phyloP scores from a whole-genome alignment of 305 asterid genomes.

The Lippia alba region DNA sequence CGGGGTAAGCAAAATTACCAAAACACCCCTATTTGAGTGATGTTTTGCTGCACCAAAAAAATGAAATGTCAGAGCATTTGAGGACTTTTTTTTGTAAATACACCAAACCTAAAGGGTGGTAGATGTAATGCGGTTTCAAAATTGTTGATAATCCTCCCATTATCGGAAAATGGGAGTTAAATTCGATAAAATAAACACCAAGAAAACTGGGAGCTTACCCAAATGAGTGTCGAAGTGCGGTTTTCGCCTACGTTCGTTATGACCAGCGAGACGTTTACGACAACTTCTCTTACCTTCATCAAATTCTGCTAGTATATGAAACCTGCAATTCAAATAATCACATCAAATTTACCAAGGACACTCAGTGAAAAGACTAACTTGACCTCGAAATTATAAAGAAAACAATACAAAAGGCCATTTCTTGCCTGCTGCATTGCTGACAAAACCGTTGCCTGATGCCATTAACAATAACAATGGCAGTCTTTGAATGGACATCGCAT shows the following conservation, averaged over 20 bases:
- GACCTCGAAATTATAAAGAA: neutral
- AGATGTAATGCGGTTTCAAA: too few relatives aligned
- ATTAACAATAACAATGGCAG: slow-evolving; percentile 62
- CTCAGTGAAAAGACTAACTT: neutral
- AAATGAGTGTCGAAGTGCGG: slow-evolving; percentile 55
- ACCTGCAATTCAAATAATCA: slow-evolving; percentile 46
- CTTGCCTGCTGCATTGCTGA: slow-evolving; percentile 81
- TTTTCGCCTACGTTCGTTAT: slow-evolving; percentile 69
- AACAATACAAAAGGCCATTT: slow-evolving; percentile 3
- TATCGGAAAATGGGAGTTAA: too few relatives aligned
- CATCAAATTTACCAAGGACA: slow-evolving; percentile 9
- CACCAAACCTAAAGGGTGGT: too few relatives aligned
- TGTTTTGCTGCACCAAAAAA: too few relatives aligned
- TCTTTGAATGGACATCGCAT: slow-evolving; percentile 67
- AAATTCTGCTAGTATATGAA: slow-evolving; percentile 63
- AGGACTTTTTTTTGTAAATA: too few relatives aligned
- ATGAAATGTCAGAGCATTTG: too few relatives aligned
- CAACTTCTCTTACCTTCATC: slow-evolving; percentile 77
- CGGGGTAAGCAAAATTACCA: too few relatives aligned
- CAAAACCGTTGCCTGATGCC: slow-evolving; percentile 72
- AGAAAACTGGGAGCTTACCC: slow-evolving; percentile 43
- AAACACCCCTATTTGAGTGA: too few relatives aligned
- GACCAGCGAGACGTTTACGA: slow-evolving; percentile 76
- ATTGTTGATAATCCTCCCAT: too few relatives aligned
- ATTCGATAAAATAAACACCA: neutral